phyloP scores from a whole-genome alignment of 148 eudicot genomes.

The Salicornia ramosissima region DNA sequence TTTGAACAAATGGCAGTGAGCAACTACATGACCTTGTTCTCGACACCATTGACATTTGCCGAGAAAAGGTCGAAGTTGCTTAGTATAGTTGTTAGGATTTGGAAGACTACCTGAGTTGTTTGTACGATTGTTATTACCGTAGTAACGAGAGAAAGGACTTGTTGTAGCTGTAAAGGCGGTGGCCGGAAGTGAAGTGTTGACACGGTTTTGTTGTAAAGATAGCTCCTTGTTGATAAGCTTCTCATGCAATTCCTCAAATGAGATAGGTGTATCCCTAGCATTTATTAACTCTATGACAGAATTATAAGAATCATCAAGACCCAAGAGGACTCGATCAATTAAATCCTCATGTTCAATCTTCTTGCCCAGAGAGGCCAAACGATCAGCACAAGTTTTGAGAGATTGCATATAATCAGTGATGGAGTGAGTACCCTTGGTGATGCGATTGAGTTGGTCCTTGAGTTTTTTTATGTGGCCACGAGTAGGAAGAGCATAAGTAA shows the following conservation, averaged over 20 bases:
- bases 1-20: not conserved
- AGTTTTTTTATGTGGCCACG: slow-evolving; percentile 5
- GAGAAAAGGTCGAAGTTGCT: too few species aligned
- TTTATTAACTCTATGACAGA: not conserved
- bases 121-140: not conserved
- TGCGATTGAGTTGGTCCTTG: not conserved
- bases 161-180: not conserved
- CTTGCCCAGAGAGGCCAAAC: too few species aligned
- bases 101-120: not conserved
- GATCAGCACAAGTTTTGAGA: not conserved
- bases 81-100: not conserved
- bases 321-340: too few species aligned
- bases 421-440: too few species aligned
- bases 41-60: too few species aligned
- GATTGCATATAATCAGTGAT: too few species aligned
- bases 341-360: too few species aligned
- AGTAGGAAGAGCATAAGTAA: not conserved
- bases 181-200: not conserved
- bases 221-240: slow-evolving; percentile 12
- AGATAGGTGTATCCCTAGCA: slow-evolving; percentile 9
- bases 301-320: too few species aligned
- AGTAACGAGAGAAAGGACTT: not conserved
- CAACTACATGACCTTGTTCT: too few species aligned
- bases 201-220: not conserved
- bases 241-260: slow-evolving; percentile 18